phyloP scores from a whole-genome alignment of 441 rosid species.

The Jatropha multifida region DNA sequence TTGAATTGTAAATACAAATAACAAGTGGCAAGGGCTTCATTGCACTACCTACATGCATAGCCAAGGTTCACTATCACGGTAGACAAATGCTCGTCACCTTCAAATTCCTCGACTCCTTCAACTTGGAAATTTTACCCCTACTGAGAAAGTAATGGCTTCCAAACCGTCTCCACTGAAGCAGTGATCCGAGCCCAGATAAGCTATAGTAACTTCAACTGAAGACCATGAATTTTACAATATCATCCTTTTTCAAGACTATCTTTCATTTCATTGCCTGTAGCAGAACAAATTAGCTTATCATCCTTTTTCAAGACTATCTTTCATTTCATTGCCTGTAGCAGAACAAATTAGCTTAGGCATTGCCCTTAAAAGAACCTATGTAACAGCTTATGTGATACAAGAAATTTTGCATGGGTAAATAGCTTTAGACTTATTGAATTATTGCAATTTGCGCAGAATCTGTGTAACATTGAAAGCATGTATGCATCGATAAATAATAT shows the following conservation, averaged over 20 bases:
- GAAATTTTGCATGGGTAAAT: neutral
- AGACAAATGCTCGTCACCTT: neutral
- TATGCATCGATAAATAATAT: neutral
- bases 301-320: constrained; percentile 7
- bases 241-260: constrained; percentile 2
- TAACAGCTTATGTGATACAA: neutral
- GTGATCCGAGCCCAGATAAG: neutral
- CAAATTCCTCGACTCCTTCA: neutral
- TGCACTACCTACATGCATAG: constrained; percentile 15
- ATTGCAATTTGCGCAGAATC: constrained; percentile 5
- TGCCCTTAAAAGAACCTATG: neutral
- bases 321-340: constrained; percentile 28
- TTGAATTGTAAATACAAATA: neutral
- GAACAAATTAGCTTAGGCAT: constrained; percentile 11
- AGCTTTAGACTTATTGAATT: neutral
- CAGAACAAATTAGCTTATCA: constrained; percentile 6
- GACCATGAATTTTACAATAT: neutral
- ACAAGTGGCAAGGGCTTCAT: neutral
- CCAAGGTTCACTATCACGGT: neutral
- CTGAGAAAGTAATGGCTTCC: neutral
- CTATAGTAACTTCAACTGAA: neutral
- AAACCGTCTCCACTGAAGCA: neutral
- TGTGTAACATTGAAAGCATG: neutral
- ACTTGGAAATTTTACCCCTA: neutral
- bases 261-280: constrained; percentile 28